These are phyloP conservation scores for Lathyrus sativus DNA, from an alignment of 306 rosid species.

Conservation along the genomic window DNA sequence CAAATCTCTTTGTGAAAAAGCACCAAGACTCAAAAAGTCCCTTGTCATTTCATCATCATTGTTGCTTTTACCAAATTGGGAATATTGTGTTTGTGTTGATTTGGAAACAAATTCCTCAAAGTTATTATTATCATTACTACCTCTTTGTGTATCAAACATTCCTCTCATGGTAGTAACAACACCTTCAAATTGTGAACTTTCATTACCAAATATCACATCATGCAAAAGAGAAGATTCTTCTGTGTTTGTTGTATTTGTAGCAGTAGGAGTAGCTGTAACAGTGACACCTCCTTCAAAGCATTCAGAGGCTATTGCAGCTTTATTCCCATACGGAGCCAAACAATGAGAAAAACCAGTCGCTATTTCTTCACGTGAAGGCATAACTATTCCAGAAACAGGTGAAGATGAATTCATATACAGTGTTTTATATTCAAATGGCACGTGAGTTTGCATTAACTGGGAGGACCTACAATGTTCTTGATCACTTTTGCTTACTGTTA, in stretches of 20 bases:
- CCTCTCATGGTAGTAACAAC: constrained; percentile 31
- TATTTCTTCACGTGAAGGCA: constrained; percentile 52
- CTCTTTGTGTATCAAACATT: constrained; percentile 26
- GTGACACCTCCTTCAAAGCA: too few relatives aligned
- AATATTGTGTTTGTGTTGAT: constrained; percentile 21
- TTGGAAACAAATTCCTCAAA: constrained; percentile 32
- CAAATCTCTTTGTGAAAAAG: constrained; percentile 47
- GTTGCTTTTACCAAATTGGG: constrained; percentile 12
- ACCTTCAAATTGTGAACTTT: constrained; percentile 35
- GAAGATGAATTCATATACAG: too few relatives aligned
- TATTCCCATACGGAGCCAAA: constrained; percentile 46
- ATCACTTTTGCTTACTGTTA: constrained; percentile 43
- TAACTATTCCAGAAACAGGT: not conserved
- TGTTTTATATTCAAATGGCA: constrained; percentile 10
- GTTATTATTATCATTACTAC: not conserved
- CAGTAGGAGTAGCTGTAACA: too few relatives aligned
- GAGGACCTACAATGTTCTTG: constrained; percentile 36
- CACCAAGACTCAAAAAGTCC: constrained; percentile 70
- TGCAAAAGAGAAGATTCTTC: constrained; percentile 35
- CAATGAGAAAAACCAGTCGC: constrained; percentile 36
- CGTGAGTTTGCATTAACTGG: constrained; percentile 39
- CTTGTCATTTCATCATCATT: constrained; percentile 62
- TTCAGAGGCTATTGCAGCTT: constrained; percentile 33
- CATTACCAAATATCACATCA: constrained; percentile 55
- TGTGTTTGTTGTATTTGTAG: too few relatives aligned